A percentile compares a stretch with the other conserved stretches of the same genome.
phyloP scores from a whole-genome alignment of 108 stramenopile species.

The Craspedostauros australis region DNA sequence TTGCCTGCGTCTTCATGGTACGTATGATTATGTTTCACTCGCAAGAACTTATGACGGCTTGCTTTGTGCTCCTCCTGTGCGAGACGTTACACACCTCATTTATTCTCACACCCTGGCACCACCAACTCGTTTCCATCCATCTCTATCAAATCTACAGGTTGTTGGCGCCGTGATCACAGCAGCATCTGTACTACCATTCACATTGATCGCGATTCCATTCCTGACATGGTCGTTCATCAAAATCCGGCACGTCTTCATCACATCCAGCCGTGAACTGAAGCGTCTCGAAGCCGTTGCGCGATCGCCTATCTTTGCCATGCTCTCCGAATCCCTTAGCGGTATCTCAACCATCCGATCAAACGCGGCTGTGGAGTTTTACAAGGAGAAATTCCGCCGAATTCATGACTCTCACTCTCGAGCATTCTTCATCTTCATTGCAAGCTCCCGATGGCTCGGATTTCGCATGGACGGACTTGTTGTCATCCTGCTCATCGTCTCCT shows the following conservation, averaged over 20 bases:
- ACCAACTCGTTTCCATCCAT: too few relatives aligned
- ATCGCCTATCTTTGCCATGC: slow-evolving; percentile 84
- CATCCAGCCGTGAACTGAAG: slow-evolving; percentile 75
- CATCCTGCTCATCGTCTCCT: slow-evolving; percentile 51
- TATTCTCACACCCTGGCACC: slow-evolving; percentile 61
- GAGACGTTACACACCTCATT: not conserved
- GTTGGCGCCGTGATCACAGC: slow-evolving; percentile 63
- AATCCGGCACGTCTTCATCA: slow-evolving; percentile 67
- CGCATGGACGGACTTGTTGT: slow-evolving; percentile 83
- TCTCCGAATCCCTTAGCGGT: slow-evolving; percentile 82
- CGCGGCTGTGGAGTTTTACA: slow-evolving; percentile 43
- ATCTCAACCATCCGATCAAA: slow-evolving; percentile 88
- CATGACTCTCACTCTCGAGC: slow-evolving; percentile 78
- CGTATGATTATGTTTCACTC: too few relatives aligned
- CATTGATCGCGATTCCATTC: slow-evolving; percentile 58
- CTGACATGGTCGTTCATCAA: slow-evolving; percentile 59
- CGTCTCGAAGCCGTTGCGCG: slow-evolving; percentile 81
- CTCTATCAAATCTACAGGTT: too few relatives aligned
- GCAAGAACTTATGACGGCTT: slow-evolving; percentile 1
- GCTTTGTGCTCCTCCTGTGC: not conserved
- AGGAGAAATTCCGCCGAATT: slow-evolving; percentile 46
- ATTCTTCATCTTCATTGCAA: slow-evolving; percentile 80
- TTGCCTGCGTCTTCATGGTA: slow-evolving; percentile 55
- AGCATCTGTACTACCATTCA: slow-evolving; percentile 52
- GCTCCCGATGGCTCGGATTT: slow-evolving; percentile 87